A percentile compares a stretch with the other conserved stretches of the same genome.
Evolutionary conservation across 2,329 filamentous ascomycete genomes (phyloP).

Genomic region (Sphaerulina vaccinii): DNA sequence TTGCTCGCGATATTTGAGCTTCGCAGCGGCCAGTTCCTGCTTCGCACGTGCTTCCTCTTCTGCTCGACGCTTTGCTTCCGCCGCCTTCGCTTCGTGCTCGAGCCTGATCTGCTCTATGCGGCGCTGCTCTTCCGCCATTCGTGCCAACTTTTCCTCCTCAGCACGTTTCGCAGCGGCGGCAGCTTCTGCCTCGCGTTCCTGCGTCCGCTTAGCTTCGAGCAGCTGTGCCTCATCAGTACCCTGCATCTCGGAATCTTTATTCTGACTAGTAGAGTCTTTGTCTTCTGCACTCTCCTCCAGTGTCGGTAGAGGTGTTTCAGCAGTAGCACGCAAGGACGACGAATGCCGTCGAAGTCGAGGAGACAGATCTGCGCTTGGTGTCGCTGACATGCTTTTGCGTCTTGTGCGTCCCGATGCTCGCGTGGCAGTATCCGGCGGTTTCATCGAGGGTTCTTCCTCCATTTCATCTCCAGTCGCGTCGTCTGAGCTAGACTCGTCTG

Average conservation of each 20-base stretch:
- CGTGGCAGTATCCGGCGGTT: constrained; percentile 31
- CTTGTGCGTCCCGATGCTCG: constrained; percentile 27
- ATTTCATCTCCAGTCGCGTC: constrained; percentile 19
- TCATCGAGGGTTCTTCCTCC: constrained; percentile 27
- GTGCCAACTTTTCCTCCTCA: constrained; percentile 25
- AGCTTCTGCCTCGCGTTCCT: constrained; percentile 26
- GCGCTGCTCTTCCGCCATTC: constrained; percentile 29
- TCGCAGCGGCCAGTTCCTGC: constrained; percentile 25
- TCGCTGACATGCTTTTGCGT: constrained; percentile 32
- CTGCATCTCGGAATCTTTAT: constrained; percentile 22
- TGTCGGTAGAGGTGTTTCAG: constrained; percentile 26
- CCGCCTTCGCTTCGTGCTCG: constrained; percentile 28
- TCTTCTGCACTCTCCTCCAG: constrained; percentile 27
- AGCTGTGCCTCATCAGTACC: constrained; percentile 18
- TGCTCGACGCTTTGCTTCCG: constrained; percentile 19
- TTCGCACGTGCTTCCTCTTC: constrained; percentile 20
- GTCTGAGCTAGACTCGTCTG: constrained; percentile 29
- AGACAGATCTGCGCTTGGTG: constrained; percentile 24
- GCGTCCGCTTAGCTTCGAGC: constrained; percentile 18
- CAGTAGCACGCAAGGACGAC: constrained; percentile 28
- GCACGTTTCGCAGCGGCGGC: constrained; percentile 20
- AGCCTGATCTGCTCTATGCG: constrained; percentile 19
- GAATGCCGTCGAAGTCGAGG: constrained; percentile 28
- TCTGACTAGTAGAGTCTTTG: constrained; percentile 16
- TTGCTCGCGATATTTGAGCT: constrained; percentile 21